Evolutionary conservation across 805 yeast genomes (phyloP).

Genomic region (Saturnispora serradocipensis): DNA sequence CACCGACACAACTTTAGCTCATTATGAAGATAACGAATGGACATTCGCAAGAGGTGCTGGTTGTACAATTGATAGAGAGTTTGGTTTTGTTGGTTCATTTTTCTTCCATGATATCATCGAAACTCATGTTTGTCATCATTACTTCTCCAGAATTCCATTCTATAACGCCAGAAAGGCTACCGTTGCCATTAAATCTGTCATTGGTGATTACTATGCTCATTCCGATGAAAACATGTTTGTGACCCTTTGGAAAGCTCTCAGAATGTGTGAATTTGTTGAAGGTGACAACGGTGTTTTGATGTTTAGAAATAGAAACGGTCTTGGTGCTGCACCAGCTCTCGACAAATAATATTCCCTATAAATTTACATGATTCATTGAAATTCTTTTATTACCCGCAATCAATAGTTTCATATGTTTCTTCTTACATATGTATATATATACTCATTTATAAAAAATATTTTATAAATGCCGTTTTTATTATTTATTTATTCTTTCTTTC

Average conservation of each 20-base stretch:
- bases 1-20: slow-evolving; percentile 52
- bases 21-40: slow-evolving; percentile 48
- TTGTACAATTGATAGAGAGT: slow-evolving; percentile 54
- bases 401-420: background rate
- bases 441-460: background rate
- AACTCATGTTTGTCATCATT: slow-evolving; percentile 50
- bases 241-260: slow-evolving; percentile 46
- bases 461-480: background rate
- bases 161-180: slow-evolving; percentile 47
- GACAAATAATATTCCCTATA: background rate
- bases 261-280: slow-evolving; percentile 65
- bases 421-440: background rate
- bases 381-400: background rate
- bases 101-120: slow-evolving; percentile 52
- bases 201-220: slow-evolving; percentile 44
- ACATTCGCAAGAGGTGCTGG: slow-evolving; percentile 61
- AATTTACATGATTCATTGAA: background rate
- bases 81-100: slow-evolving; percentile 48
- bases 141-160: slow-evolving; percentile 46
- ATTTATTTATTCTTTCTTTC: background rate
- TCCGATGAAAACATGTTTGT: slow-evolving; percentile 49
- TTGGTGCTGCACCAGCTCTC: slow-evolving; percentile 29
- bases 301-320: slow-evolving; percentile 51
- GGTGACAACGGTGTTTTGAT: slow-evolving; percentile 57
- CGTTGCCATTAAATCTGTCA: slow-evolving; percentile 40